Conservation (phyloP, 2,329 filamentous ascomycete genomes). For the Berkeleyomyces rouxiae region DNA sequence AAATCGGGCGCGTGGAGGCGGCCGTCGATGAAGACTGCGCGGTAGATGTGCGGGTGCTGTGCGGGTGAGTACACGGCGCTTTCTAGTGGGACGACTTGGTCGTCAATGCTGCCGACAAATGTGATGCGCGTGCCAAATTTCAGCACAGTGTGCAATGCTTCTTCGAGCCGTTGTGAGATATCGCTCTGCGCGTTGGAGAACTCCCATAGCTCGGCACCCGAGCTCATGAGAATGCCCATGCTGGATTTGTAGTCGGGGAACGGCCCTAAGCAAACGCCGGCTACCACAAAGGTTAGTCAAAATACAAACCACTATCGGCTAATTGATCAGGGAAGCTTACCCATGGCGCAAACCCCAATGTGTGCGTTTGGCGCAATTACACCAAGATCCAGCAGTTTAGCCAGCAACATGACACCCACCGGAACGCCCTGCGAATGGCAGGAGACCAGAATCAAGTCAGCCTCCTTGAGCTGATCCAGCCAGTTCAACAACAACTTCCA, state of each 20-base stretch:
- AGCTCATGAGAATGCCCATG: constrained; percentile 71
- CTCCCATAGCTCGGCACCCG: constrained; percentile 87
- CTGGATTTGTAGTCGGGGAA: constrained; percentile 84
- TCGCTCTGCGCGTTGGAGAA: constrained; percentile 70
- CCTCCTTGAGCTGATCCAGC: constrained; percentile 74
- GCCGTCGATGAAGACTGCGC: constrained; percentile 91
- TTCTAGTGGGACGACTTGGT: constrained; percentile 70
- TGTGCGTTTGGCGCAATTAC: constrained; percentile 53
- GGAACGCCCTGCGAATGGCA: constrained; percentile 95
- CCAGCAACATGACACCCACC: constrained; percentile 78
- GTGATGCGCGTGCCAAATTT: constrained; percentile 68
- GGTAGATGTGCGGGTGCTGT: constrained; percentile 81
- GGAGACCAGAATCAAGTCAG: constrained; percentile 81
- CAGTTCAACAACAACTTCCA: constrained; percentile 93
- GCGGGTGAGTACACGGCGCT: constrained; percentile 78
- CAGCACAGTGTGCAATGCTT: constrained; percentile 56
- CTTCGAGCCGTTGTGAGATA: constrained; percentile 67
- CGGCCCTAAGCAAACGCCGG: constrained; percentile 82
- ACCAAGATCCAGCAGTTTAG: constrained; percentile 81
- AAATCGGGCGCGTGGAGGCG: constrained; percentile 87
- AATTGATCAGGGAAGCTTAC: constrained; percentile 18
- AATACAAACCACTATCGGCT: constrained; percentile 3
- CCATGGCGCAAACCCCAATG: constrained; percentile 73
- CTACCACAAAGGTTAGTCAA: constrained; percentile 22
- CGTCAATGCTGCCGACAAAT: constrained; percentile 88